Evolutionary conservation across 1,139 yeast species (phyloP).

Genomic region (Geotrichum bryndzae): DNA sequence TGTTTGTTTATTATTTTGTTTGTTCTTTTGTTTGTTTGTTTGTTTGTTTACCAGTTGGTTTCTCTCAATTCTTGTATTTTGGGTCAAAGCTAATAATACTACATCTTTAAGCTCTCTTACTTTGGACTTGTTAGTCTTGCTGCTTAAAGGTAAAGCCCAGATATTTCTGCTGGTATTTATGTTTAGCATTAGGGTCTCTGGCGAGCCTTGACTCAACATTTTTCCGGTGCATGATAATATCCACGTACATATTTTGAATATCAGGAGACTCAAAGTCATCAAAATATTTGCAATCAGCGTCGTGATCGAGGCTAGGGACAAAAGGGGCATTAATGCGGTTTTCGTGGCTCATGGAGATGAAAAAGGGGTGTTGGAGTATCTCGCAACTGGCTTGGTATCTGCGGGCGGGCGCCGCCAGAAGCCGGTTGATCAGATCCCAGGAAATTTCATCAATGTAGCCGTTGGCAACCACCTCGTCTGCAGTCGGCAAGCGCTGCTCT

Average conservation of each 20-base stretch:
- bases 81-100: too few species aligned
- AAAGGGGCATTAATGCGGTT: constrained; percentile 14
- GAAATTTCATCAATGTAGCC: constrained; percentile 11
- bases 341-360: constrained; percentile 8
- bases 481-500: not conserved
- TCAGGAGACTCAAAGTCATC: constrained; percentile 20
- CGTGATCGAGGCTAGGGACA: constrained; percentile 15
- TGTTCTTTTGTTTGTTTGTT: not conserved
- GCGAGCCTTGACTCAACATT: constrained; percentile 10
- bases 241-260: constrained; percentile 16
- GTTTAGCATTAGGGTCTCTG: constrained; percentile 11
- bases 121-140: not conserved
- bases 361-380: constrained; percentile 14
- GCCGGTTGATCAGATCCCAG: constrained; percentile 14
- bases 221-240: constrained; percentile 16
- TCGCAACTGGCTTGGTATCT: constrained; percentile 13
- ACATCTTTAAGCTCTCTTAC: too few species aligned
- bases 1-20: not conserved
- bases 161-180: constrained; percentile 11
- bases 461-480: constrained; percentile 3
- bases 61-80: not conserved
- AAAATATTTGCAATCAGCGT: constrained; percentile 17
- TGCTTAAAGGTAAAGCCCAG: constrained; percentile 15
- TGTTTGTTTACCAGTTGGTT: not conserved
- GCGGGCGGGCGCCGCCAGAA: constrained; percentile 6